Conservation (phyloP, 106 monocot species). For the Platanthera zijinensis region DNA sequence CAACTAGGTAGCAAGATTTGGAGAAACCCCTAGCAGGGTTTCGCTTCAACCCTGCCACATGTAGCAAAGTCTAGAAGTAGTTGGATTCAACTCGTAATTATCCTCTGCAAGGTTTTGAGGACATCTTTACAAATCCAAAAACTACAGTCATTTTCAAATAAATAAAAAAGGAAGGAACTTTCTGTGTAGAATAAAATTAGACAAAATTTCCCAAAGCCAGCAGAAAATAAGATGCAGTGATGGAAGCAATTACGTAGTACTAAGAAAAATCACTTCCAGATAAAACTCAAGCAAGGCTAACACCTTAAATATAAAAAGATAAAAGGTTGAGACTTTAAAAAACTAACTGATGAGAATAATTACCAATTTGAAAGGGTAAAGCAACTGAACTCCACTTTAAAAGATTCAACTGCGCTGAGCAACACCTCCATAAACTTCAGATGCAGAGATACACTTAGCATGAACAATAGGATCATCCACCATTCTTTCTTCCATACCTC, state of each 20-base stretch:
- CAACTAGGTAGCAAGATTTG: too few relatives aligned
- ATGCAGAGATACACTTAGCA: constrained; percentile 44
- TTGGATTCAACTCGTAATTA: too few relatives aligned
- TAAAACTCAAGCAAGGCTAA: background rate
- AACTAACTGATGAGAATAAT: background rate
- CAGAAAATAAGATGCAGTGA: too few relatives aligned
- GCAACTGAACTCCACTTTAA: background rate
- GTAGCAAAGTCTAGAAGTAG: too few relatives aligned
- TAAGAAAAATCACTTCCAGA: background rate
- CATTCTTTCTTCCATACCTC: constrained; percentile 8
- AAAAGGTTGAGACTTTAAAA: background rate
- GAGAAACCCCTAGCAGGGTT: too few relatives aligned
- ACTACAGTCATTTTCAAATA: too few relatives aligned
- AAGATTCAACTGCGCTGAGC: constrained; percentile 2
- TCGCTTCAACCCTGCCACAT: too few relatives aligned
- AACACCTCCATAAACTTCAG: constrained; percentile 9
- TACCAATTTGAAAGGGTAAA: background rate
- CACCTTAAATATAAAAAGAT: background rate
- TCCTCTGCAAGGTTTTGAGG: too few relatives aligned
- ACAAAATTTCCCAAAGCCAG: too few relatives aligned
- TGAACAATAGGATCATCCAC: constrained; percentile 50
- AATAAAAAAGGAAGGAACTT: too few relatives aligned
- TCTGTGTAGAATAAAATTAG: too few relatives aligned
- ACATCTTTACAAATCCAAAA: too few relatives aligned
- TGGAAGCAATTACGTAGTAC: background rate